Percentiles rank a stretch among this genome's conserved stretches.
Conservation (phyloP, 73 alveolate species). For the Stentor roeselii region DNA sequence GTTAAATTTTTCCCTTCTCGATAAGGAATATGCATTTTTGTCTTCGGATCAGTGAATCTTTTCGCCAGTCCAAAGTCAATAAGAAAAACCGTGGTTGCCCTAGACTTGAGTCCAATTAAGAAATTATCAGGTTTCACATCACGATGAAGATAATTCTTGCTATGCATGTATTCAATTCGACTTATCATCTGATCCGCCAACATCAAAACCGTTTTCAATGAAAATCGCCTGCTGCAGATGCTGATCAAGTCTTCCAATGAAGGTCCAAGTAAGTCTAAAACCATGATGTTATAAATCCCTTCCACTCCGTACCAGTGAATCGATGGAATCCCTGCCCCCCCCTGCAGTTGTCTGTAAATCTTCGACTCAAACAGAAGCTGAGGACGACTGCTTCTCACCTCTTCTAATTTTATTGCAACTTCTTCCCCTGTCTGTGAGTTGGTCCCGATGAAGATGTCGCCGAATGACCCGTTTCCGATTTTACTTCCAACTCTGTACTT, state of each 20-base stretch:
- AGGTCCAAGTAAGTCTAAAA: conserved; percentile 85
- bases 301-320: conserved; percentile 64
- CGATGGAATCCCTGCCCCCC: conserved; percentile 79
- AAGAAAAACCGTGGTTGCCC: conserved; percentile 66
- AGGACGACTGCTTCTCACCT: conserved; percentile 78
- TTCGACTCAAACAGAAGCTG: conserved; percentile 88
- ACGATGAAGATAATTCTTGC: conserved; percentile 69
- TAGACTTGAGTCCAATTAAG: conserved; percentile 54
- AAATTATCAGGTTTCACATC: conserved; percentile 78
- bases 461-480: conserved; percentile 92
- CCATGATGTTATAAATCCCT: conserved; percentile 79
- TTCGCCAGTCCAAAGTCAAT: conserved; percentile 91
- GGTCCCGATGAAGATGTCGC: conserved; percentile 77
- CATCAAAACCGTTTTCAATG: conserved; percentile 75
- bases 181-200: conserved; percentile 81
- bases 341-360: conserved; percentile 68
- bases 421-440: conserved; percentile 69
- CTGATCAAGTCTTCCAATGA: conserved; percentile 78
- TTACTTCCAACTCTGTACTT: conserved; percentile 61
- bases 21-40: conserved; percentile 65
- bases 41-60: conserved; percentile 46
- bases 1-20: conserved; percentile 58
- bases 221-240: conserved; percentile 63
- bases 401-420: conserved; percentile 82
- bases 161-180: conserved; percentile 76